A percentile compares a stretch with the other conserved stretches of the same genome.
Evolutionary conservation across 176 grass and related monocot species (phyloP).

Genomic region (Rhynchospora pubera): DNA sequence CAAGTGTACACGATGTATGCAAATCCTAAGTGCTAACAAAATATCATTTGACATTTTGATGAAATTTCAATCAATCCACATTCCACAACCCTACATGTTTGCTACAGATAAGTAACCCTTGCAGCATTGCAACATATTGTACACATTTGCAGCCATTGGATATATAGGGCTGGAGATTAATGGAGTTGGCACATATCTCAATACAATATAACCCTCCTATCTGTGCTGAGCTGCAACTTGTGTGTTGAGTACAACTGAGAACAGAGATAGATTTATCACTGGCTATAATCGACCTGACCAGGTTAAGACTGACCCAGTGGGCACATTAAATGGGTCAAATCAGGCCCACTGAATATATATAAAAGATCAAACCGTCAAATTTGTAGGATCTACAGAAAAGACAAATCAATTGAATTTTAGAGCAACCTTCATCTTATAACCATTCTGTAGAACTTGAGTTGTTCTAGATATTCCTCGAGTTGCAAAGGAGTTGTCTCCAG

Average conservation of each 20-base stretch:
- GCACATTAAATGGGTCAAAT: neutral
- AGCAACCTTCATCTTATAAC: slow-evolving; percentile 94
- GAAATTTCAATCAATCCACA: neutral
- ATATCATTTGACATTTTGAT: neutral
- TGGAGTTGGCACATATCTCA: neutral
- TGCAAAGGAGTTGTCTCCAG: slow-evolving; percentile 68
- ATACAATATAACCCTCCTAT: neutral
- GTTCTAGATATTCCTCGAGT: slow-evolving; percentile 89
- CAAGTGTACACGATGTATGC: neutral
- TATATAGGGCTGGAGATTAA: neutral
- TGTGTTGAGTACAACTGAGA: neutral
- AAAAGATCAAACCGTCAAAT: neutral
- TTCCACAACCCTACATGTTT: neutral
- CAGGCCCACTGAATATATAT: neutral
- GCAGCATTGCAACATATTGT: neutral
- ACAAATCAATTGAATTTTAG: slow-evolving; percentile 6
- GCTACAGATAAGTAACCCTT: neutral
- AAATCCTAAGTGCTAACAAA: neutral
- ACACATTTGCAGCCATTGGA: neutral
- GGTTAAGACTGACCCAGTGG: neutral
- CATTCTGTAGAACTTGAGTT: slow-evolving; percentile 95
- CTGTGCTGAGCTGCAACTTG: neutral
- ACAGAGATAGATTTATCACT: neutral
- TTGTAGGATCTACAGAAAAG: neutral
- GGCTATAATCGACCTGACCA: neutral